phyloP scores from a whole-genome alignment of 2,329 filamentous ascomycete genomes.

The Chrysoporthe puriensis region DNA sequence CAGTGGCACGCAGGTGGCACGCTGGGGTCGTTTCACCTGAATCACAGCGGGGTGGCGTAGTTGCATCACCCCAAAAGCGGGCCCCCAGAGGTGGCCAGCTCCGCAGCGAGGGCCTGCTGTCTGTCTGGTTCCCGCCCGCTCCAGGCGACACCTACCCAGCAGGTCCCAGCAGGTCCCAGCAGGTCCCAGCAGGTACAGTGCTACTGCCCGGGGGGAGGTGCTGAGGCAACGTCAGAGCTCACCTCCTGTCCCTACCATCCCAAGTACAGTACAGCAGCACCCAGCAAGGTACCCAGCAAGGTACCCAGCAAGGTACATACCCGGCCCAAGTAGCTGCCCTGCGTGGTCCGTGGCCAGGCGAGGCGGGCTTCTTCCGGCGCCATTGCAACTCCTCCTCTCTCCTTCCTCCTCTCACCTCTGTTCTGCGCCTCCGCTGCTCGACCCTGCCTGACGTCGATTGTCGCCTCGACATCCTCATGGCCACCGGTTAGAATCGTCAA shows the following conservation, averaged over 20 bases:
- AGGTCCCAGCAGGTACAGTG: too few species aligned
- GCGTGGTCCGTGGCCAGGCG: slow-evolving; percentile 7
- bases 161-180: too few species aligned
- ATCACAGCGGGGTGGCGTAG: slow-evolving; percentile 1
- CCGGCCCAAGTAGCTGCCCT: background rate
- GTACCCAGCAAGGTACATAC: background rate
- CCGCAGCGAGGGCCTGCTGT: background rate
- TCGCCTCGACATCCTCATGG: slow-evolving; percentile 21
- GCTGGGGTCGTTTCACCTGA: slow-evolving; percentile 9
- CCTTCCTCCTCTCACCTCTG: slow-evolving; percentile 13
- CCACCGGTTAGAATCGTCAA: slow-evolving; percentile 15
- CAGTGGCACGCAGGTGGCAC: background rate
- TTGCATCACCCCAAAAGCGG: slow-evolving; percentile 7
- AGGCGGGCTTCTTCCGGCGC: too few species aligned
- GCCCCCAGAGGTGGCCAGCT: background rate
- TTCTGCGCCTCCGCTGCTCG: slow-evolving; percentile 13
- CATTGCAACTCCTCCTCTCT: background rate
- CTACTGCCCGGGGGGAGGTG: too few species aligned
- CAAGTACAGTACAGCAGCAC: too few species aligned
- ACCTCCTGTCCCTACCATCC: too few species aligned
- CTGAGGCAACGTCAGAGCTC: too few species aligned
- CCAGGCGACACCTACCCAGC: too few species aligned
- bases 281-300: background rate
- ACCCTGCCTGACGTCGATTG: slow-evolving; percentile 12
- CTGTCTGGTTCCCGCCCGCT: too few species aligned